Evolutionary conservation across 805 yeast genomes (phyloP), one percentile per base, ranked within the genome.

Genomic region (Lipomyces orientalis): DNA sequence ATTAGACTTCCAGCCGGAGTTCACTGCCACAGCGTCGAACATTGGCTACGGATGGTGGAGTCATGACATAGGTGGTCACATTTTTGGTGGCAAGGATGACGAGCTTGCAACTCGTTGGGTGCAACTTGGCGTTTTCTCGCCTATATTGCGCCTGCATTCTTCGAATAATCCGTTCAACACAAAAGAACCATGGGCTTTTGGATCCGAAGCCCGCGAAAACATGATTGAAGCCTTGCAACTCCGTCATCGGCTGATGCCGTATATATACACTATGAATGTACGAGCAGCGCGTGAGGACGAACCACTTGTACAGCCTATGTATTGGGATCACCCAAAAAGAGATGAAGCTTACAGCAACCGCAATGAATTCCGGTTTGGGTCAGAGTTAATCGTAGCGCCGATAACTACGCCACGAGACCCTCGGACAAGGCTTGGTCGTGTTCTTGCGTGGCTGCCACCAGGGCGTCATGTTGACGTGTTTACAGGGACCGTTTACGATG

Each of bases 1-100:
- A 12, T 29, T 51, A 29, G 25, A 51, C 55, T 51, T 51, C 33
- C 55, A 51, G 55, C 31, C 55, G 55, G 55, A 51, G 55, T 51
- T 51, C 55, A 51, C 55, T 19, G 55, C 55, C 9, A 51, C 31
- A 3, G 55, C 55, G 29, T 51, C 55, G 31, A 51, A 51, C 16
- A 51, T 51, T 51, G 55, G 55, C 55, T 51, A 51, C n/a, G 55
- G 55, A 5, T 51, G 55, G 55, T 51, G 55, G 55, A 51, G 55
- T 51, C 55, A 51, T 19, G 55, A 51, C 31, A 51, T 51, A 51
- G 55, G 55, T 19, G 55, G 55, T 51, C 55, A 51, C n/a, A 51
- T 51, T 7, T 51, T 22, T 51, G 55, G 55, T 51, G 55, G 55
- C 31, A 51, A 51, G 55, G 55, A 51, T 19, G 55, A 51, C 55